These are phyloP conservation scores for Schizophyllum commune DNA, from an alignment of 1,284 basidiomycete species.

Conservation along the genomic window DNA sequence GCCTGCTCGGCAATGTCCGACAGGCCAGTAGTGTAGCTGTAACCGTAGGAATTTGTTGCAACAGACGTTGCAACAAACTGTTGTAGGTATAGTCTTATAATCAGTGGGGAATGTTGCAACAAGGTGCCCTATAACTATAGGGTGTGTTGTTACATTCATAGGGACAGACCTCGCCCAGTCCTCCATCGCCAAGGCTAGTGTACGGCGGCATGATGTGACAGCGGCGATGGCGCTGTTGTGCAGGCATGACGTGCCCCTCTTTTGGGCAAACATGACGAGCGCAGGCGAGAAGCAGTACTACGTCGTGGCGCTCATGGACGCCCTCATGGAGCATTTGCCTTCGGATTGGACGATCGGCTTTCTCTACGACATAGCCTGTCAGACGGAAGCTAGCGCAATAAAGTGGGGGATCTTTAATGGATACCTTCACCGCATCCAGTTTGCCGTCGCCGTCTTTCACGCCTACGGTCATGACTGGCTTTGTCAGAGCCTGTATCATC, in stretches of 20 bases:
- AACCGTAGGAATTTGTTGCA: too few species aligned
- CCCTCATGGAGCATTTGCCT: too few species aligned
- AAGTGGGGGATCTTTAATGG: constrained; percentile 15
- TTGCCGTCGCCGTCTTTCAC: constrained; percentile 24
- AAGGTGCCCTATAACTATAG: too few species aligned
- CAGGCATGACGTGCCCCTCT: constrained; percentile 23
- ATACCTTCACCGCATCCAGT: constrained; percentile 14
- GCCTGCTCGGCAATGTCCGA: too few species aligned
- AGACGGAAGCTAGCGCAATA: constrained; percentile 16
- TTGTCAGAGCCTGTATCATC: constrained; percentile 25
- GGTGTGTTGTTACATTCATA: too few species aligned
- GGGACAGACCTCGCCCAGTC: too few species aligned
- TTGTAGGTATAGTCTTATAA: too few species aligned
- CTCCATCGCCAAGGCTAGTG: constrained; percentile 21
- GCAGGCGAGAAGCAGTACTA: constrained; percentile 24
- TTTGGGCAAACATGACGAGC: constrained; percentile 22
- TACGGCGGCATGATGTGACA: constrained; percentile 22
- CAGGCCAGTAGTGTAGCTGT: too few species aligned
- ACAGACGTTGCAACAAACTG: too few species aligned
- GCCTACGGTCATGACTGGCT: constrained; percentile 26
- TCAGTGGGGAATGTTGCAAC: too few species aligned
- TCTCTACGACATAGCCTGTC: constrained; percentile 22
- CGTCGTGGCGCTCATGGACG: constrained; percentile 16
- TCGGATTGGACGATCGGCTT: constrained; percentile 18
- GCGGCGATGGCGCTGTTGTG: constrained; percentile 26